phyloP scores from a whole-genome alignment of 2,329 filamentous ascomycete species.

The Aureobasidium melanogenum region DNA sequence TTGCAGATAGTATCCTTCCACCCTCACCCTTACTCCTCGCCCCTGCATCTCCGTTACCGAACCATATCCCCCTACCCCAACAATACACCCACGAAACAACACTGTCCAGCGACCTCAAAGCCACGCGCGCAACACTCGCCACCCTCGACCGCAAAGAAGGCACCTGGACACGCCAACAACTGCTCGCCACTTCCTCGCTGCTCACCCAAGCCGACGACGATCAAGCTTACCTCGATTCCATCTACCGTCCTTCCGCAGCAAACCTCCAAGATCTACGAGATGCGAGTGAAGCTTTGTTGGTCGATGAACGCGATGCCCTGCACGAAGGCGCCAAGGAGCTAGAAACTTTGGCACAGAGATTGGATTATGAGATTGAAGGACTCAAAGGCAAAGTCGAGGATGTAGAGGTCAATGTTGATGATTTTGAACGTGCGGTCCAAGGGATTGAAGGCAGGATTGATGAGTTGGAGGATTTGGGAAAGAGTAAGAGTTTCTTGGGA shows the following conservation, averaged over 20 bases:
- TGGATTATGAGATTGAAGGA: conserved; percentile 84
- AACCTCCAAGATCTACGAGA: conserved; percentile 60
- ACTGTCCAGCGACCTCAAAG: conserved; percentile 8
- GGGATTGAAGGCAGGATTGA: conserved; percentile 36
- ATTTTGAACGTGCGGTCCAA: conserved; percentile 71
- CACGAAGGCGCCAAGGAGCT: conserved; percentile 68
- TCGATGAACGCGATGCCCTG: conserved; percentile 58
- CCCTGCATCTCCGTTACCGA: background rate
- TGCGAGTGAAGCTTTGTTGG: conserved; percentile 58
- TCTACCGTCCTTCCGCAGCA: conserved; percentile 64
- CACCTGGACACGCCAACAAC: conserved; percentile 53
- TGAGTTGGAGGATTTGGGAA: conserved; percentile 48
- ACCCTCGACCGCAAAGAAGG: conserved; percentile 45
- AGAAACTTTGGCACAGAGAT: conserved; percentile 69
- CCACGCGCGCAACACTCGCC: conserved; percentile 45
- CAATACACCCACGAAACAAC: conserved; percentile 8
- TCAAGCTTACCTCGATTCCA: conserved; percentile 53
- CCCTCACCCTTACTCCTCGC: conserved; percentile 28
- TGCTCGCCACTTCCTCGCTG: conserved; percentile 49
- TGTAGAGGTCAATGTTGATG: conserved; percentile 70
- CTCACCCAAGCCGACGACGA: conserved; percentile 55
- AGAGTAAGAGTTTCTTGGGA: conserved; percentile 15
- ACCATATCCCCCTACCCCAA: background rate
- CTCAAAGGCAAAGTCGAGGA: conserved; percentile 76
- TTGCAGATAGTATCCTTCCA: conserved; percentile 56